Base-by-base conservation (phyloP, 139 green algal genomes). In the Klebsormidium nitens region DNA sequence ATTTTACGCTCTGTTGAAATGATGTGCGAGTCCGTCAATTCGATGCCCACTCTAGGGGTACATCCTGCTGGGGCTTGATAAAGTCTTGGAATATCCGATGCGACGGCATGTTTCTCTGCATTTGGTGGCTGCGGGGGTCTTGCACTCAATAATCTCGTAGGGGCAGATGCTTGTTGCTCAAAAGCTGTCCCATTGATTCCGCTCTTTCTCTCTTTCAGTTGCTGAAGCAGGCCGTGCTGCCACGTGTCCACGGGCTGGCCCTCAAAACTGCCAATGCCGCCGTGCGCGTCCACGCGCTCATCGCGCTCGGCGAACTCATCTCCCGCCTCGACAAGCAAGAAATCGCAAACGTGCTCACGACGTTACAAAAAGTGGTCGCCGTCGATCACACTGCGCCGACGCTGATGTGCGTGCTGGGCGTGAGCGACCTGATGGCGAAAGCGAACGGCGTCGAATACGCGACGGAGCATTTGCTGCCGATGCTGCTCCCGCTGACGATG, bases 311-410 rank as follows among this genome's bases (percentile, higher is more conserved):
- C n/a, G n/a, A 67, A 1, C 19, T 87, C 11, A 70, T 77, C 29
- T 57, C 46, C 6, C 59, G 82, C 6, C 63, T 94, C 48, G 79
- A 90, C 68, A 65, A 70, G 28, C 71, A 76, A 2, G 85, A 87
- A 6, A 78, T 81, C 3, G 66, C 71, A 8, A 50, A 61, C 1
- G 84, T 88, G 60, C 67, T 95, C 63, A 49, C 69, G 5, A 85
- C 81, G 26, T 71, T 70, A 2, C 36, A n/a, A n/a, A 75, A 85
- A 77, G 83, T 86, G 55, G 8, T 62, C 4, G 62, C 77, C 2
- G 87, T 93, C 5, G 90, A 96, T 67, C 66, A 81, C 34, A 86
- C 74, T 11, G 68, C 83, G 0, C 64, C 76, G 32, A 96, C 90
- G 0, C 55, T 85, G 5, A 83, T 89, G 84, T 86, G 79, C 32